Evolutionary conservation across 1,284 basidiomycete species (phyloP), one percentile per base, ranked within the genome.

Genomic region (Irpex lacteus): DNA sequence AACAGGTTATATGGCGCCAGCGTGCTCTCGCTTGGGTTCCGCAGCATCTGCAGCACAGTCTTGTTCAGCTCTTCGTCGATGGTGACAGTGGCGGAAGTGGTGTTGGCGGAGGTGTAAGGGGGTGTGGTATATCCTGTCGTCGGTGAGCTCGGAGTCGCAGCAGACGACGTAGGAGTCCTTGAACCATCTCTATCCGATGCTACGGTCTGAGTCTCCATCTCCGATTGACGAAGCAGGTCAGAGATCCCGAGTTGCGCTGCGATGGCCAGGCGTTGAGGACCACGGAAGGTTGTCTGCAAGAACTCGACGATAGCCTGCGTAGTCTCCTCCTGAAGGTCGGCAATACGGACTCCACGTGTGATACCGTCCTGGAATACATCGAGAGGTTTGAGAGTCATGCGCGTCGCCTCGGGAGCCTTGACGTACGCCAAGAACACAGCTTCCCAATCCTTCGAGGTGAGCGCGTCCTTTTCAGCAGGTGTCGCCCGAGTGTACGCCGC

Each of bases 41-140:
- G 70, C 18, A 69, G 70, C 69, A 71, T 77, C 73, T 82, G 81
- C 62, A 82, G 78, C 4, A 84, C 74, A 49, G 72, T 74, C 49
- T 78, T 76, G 63, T 77, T 78, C 63, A 75, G 75, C 18, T 70
- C 67, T 9, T 70, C 61, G 63, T 77, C 75, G 58, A 80, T 68
- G 47, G 65, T 68, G 59, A 71, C 61, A 37, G 54, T 2, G 66
- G 50, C 5, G 65, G 53, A 3, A 34, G 32, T 34, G 32, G 32
- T 4, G 26, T 26, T 26, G 26, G 26, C 5, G 32, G 32, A 34
- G 32, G 32, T 34, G 32, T 34, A 34, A 34, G 32, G 32, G 32
- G 68, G 65, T 5, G 62, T 60, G 9, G 65, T 21, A 9, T 50
- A 53, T 18, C 54, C 32, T 0, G 54, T 32, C 8, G 13, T 18